phyloP scores from a whole-genome alignment of 177 flowering plant species.

The Vitis hybrid region DNA sequence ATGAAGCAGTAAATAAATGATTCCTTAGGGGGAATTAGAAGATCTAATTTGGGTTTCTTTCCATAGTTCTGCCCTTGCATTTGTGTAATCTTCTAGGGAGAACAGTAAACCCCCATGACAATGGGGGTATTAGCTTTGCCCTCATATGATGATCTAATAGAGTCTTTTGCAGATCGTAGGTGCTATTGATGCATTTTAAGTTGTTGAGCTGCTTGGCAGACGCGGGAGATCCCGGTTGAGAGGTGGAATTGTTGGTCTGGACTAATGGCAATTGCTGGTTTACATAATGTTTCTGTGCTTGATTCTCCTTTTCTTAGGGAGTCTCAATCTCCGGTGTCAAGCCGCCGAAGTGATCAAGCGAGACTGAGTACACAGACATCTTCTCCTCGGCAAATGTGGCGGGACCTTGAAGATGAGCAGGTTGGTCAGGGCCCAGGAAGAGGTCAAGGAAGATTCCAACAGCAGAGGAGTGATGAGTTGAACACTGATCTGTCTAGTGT shows the following conservation, averaged over 20 bases:
- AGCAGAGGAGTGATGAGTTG: slow-evolving; percentile 27
- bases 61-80: too few species aligned
- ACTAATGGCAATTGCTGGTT: slow-evolving; percentile 61
- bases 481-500: slow-evolving; percentile 19
- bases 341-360: slow-evolving; percentile 29
- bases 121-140: background rate
- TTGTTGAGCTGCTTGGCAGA: slow-evolving; percentile 10
- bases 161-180: background rate
- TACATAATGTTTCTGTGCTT: slow-evolving; percentile 67
- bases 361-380: slow-evolving; percentile 50
- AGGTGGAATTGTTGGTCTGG: slow-evolving; percentile 3
- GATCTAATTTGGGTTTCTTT: too few species aligned
- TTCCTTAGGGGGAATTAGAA: too few species aligned
- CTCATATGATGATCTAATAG: slow-evolving; percentile 3
- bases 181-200: slow-evolving; percentile 14
- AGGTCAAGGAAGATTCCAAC: slow-evolving; percentile 25
- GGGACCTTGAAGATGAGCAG: slow-evolving; percentile 71
- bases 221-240: slow-evolving; percentile 7
- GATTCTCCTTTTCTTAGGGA: slow-evolving; percentile 57
- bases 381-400: slow-evolving; percentile 63
- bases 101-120: background rate
- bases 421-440: slow-evolving; percentile 33
- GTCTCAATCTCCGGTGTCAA: slow-evolving; percentile 39
- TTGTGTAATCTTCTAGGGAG: background rate
- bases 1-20: too few species aligned